Base-by-base conservation (phyloP, 2,329 filamentous ascomycete species). In the Lecanicillium sp. region DNA sequence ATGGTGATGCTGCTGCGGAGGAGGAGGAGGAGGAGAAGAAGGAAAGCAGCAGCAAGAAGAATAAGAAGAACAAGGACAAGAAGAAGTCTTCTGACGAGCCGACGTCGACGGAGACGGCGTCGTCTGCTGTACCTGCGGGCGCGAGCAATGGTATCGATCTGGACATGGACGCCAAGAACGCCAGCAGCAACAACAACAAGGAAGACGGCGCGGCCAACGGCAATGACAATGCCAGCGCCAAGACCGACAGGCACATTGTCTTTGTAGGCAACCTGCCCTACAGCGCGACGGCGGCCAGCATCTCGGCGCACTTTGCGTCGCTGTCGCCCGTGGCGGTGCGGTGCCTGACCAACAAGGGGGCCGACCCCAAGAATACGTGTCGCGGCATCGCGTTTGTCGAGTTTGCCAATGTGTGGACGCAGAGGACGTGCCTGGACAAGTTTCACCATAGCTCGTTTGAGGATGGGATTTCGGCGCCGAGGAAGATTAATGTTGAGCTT, bases 401-500 rank as follows among this genome's bases (percentile, higher is more conserved):
- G 61, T 97, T 96, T 57, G 79, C 79, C 47, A 74, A 79, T 49
- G 94, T 81, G 64, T 84, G 89, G 62, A 79, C 84, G 56, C 94
- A 95, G 87, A 85, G 94, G 70, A 92, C 87, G 22, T 94, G 87
- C 56, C 71, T 97, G 44, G 86, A 89, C 61, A 79, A 87, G 47
- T 90, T 90, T 64, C 89, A 97, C 64, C 89, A 96, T 65, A 84
- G 79, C 43, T 72, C 73, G 46, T 94, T 96, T 57, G 61, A 69
- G 57, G 69, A 80, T 61, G 66, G 69, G 46, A 45, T 62, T 13
- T 68, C 64, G 30, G 58, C 66, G 13, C 65, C 79, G 37, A 72
- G 90, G 51, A 84, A 81, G 62, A 94, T 97, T 53, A 96, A 95
- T 57, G 85, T 96, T 18, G 90, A 96, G 65, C 65, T 97, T 49